These are phyloP conservation scores for Hortiboletus flavorubellus DNA, from an alignment of 768 basidiomycete species.

Conservation along the genomic window DNA sequence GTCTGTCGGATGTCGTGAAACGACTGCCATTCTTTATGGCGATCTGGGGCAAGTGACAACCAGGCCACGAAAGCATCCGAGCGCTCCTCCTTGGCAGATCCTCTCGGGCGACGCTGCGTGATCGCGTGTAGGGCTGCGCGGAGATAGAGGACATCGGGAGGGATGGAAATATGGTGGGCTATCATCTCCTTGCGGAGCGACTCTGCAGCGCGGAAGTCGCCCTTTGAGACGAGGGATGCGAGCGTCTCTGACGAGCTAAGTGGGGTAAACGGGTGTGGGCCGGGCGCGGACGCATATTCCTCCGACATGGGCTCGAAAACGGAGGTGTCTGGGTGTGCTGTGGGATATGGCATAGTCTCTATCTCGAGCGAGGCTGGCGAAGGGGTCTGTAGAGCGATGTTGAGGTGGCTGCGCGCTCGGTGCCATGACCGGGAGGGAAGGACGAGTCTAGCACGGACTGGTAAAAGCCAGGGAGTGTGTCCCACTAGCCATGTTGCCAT, in stretches of 20 bases:
- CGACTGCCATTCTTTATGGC: constrained; percentile 11
- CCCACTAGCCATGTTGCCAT: constrained; percentile 28
- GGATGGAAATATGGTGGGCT: constrained; percentile 36
- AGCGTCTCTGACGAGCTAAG: constrained; percentile 26
- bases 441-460: constrained; percentile 13
- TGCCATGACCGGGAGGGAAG: constrained; percentile 13
- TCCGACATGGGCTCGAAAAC: constrained; percentile 37
- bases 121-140: constrained; percentile 36
- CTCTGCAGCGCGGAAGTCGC: constrained; percentile 29
- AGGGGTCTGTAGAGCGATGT: constrained; percentile 24
- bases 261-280: constrained; percentile 15
- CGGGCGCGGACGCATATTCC: constrained; percentile 27
- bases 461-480: constrained; percentile 10
- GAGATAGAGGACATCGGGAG: constrained; percentile 35
- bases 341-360: constrained; percentile 34
- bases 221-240: constrained; percentile 18
- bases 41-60: constrained; percentile 42
- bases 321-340: constrained; percentile 27
- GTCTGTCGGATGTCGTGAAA: constrained; percentile 33
- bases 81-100: constrained; percentile 16
- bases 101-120: constrained; percentile 11
- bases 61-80: constrained; percentile 36
- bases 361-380: constrained; percentile 38
- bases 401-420: constrained; percentile 22
- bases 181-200: constrained; percentile 40